Base-by-base conservation (phyloP, 1,284 basidiomycete genomes). In the Ganoderma leucocontextum region DNA sequence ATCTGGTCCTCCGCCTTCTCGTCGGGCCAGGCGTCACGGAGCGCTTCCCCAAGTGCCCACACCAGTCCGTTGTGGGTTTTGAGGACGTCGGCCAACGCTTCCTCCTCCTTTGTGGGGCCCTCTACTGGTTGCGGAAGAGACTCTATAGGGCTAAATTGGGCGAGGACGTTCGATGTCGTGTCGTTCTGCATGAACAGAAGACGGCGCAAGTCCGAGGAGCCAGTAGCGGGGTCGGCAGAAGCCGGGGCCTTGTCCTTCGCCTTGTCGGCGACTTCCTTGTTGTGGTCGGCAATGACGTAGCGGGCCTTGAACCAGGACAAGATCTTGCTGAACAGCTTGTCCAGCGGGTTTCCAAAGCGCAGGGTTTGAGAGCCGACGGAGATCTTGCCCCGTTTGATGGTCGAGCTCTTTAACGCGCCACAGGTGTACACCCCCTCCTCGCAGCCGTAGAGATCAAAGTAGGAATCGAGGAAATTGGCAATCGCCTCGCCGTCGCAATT, bases 401-500 rank as follows among this genome's bases (percentile, higher is more conserved):
- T 55, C 6, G 52, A 33, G 6, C 10, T 29, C 52, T 55, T 55
- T 15, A 55, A 4, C 3, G 5, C 52, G 33, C 52, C 29, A 6
- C 52, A 55, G 29, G 8, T 55, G 42, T 64, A 49, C 12, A 4
- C 4, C 29, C 58, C 44, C 25, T 59, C 33, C 8, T 41, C 4
- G 19, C 22, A 44, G 12, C 9, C n/a, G 47, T 58, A 64, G 22
- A 42, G 13, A 42, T 71, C 64, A 52, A 71, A 71, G 63, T 53
- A 71, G 12, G 3, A 8, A 17, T 62, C 55, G 44, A 71, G 61
- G 63, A 59, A 64, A 13, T 33, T 8, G 33, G 52, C 52, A 17
- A 55, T 55, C n/a, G 10, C 19, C 29, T 47, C 60, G 25, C 63
- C 52, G 10, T 64, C 39, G n/a, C 8, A 15, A 49, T 53, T 58